Evolutionary conservation across 345 rosid genomes (phyloP).

Genomic region (Bretschneidera sinensis): DNA sequence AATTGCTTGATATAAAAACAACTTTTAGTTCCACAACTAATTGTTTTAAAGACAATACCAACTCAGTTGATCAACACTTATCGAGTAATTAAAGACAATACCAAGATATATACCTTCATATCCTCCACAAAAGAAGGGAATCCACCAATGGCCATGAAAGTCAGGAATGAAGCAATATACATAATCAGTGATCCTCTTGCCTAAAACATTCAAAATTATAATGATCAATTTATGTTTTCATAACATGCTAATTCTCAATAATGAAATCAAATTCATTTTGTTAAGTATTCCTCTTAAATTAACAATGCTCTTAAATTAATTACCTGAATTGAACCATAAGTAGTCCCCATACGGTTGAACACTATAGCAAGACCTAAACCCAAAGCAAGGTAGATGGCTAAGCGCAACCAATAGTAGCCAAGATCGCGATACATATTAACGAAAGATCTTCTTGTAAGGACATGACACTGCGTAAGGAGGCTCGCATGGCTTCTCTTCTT

Average conservation of each 20-base stretch:
- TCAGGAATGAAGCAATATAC: constrained; percentile 44
- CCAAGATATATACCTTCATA: constrained; percentile 49
- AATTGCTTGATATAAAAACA: too few relatives aligned
- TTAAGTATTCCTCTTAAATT: too few relatives aligned
- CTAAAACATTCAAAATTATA: constrained; percentile 18
- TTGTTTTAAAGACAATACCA: too few relatives aligned
- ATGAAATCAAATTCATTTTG: too few relatives aligned
- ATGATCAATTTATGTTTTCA: too few relatives aligned
- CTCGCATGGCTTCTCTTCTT: constrained; percentile 26
- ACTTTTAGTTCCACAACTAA: too few relatives aligned
- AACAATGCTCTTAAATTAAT: too few relatives aligned
- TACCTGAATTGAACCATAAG: constrained; percentile 24
- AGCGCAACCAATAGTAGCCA: constrained; percentile 60
- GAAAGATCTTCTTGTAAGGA: constrained; percentile 45
- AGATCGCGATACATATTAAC: constrained; percentile 58
- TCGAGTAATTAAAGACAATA: too few relatives aligned
- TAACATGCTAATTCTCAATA: too few relatives aligned
- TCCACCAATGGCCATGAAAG: constrained; percentile 50
- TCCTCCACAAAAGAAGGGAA: constrained; percentile 64
- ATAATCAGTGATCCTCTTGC: constrained; percentile 40
- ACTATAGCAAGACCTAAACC: constrained; percentile 38
- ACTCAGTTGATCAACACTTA: not conserved
- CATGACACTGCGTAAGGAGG: constrained; percentile 36
- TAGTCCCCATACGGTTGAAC: constrained; percentile 22
- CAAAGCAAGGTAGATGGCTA: constrained; percentile 36